Evolutionary conservation across 2,329 filamentous ascomycete species (phyloP).

Genomic region (Beauveria medogensis): DNA sequence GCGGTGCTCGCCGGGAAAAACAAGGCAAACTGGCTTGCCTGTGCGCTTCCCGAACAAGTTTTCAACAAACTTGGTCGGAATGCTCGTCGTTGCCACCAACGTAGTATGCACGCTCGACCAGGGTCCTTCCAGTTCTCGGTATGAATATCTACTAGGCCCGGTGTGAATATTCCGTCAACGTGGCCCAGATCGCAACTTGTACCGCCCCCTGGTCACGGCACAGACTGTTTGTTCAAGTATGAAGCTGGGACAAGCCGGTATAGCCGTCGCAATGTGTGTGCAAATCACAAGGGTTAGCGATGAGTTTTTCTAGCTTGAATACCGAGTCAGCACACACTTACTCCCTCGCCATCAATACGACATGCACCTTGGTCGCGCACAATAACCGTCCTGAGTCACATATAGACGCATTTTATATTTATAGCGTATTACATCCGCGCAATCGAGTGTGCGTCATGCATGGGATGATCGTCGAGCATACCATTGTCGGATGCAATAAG

Average conservation of each 20-base stretch:
- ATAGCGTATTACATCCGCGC: not conserved
- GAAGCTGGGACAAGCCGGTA: not conserved
- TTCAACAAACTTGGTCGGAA: not conserved
- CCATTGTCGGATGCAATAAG: not conserved
- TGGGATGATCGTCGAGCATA: not conserved
- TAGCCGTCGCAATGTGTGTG: not conserved
- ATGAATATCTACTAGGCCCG: not conserved
- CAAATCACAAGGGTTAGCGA: not conserved
- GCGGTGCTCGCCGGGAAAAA: not conserved
- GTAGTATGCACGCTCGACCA: no score
- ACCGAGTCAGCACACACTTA: not conserved
- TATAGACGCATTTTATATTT: not conserved
- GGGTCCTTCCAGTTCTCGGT: no score
- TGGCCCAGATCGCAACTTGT: constrained; percentile 3
- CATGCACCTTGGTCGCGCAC: not conserved
- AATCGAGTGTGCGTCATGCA: not conserved
- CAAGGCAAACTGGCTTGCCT: not conserved
- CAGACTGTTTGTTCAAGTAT: not conserved
- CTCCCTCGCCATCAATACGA: not conserved
- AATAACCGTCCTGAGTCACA: not conserved
- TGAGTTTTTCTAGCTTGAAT: not conserved
- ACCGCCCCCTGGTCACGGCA: not conserved
- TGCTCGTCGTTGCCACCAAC: no score
- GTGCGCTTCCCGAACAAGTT: not conserved
- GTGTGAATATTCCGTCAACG: not conserved